Evolutionary conservation across 306 rosid species (phyloP).

Genomic region (Hippophae gyantsensis): DNA sequence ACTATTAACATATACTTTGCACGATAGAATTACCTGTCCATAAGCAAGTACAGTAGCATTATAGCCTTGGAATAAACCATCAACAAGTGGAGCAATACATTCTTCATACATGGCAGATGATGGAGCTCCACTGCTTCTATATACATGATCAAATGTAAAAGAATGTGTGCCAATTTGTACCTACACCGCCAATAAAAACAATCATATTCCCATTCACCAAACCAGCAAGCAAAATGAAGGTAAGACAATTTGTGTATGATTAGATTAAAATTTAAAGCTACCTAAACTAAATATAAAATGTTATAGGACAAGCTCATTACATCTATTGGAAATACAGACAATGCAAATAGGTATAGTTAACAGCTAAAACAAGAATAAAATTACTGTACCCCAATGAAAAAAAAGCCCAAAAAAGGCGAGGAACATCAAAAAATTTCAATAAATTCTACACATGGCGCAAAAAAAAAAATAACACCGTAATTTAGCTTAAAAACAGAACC

Average conservation of each 20-base stretch:
- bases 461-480: not conserved
- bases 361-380: too few relatives aligned
- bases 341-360: too few relatives aligned
- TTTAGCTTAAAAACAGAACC: constrained; percentile 2
- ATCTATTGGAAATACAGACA: too few relatives aligned
- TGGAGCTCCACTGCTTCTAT: constrained; percentile 59
- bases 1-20: constrained; percentile 7
- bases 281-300: too few relatives aligned
- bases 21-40: constrained; percentile 52
- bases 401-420: not conserved
- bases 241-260: too few relatives aligned
- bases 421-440: not conserved
- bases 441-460: not conserved
- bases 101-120: constrained; percentile 59
- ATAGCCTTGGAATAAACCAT: constrained; percentile 74
- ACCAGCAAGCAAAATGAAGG: not conserved
- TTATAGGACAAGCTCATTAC: too few relatives aligned
- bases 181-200: constrained; percentile 30
- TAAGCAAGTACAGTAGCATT: constrained; percentile 85
- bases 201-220: constrained; percentile 22
- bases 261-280: too few relatives aligned
- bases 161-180: constrained; percentile 69
- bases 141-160: constrained; percentile 75
- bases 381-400: too few relatives aligned
- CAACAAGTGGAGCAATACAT: constrained; percentile 66